Evolutionary conservation across 192 early-diverging fungal genomes (phyloP).

Genomic region (Coemansia sp.): DNA sequence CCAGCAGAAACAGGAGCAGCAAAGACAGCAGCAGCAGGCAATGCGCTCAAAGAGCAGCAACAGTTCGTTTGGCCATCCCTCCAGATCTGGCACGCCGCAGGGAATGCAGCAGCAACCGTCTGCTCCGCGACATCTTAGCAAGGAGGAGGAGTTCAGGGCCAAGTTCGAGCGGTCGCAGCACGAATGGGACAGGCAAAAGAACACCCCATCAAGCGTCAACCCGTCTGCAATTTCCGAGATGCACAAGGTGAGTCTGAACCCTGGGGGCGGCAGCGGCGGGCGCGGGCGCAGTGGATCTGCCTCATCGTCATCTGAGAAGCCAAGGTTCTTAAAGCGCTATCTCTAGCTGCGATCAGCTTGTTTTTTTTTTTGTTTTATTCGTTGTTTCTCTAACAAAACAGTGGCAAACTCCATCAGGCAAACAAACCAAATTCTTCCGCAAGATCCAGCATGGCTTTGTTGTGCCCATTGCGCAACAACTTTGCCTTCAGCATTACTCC

Average conservation of each 20-base stretch:
- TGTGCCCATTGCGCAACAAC: background rate
- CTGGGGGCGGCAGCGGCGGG: conserved; percentile 9
- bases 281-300: conserved; percentile 37
- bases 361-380: background rate
- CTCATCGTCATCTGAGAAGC: conserved; percentile 19
- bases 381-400: background rate
- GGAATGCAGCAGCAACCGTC: conserved; percentile 22
- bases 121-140: conserved; percentile 19
- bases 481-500: too few relatives aligned
- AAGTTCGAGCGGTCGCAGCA: conserved; percentile 53
- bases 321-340: conserved; percentile 36
- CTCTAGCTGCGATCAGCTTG: conserved; percentile 5
- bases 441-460: background rate
- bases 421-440: background rate
- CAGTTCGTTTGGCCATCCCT: conserved; percentile 5
- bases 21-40: conserved; percentile 20
- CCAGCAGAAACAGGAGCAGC: conserved; percentile 36
- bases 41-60: conserved; percentile 36
- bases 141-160: conserved; percentile 49
- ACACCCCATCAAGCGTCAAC: conserved; percentile 18
- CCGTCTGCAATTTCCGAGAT: conserved; percentile 32
- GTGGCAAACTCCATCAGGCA: background rate
- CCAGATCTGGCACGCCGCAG: conserved; percentile 14
- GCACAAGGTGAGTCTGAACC: conserved; percentile 44
- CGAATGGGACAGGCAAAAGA: conserved; percentile 44